These are phyloP conservation scores for Aspergillus fischeri DNA, from an alignment of 2,329 filamentous ascomycete species.

Conservation along the genomic window DNA sequence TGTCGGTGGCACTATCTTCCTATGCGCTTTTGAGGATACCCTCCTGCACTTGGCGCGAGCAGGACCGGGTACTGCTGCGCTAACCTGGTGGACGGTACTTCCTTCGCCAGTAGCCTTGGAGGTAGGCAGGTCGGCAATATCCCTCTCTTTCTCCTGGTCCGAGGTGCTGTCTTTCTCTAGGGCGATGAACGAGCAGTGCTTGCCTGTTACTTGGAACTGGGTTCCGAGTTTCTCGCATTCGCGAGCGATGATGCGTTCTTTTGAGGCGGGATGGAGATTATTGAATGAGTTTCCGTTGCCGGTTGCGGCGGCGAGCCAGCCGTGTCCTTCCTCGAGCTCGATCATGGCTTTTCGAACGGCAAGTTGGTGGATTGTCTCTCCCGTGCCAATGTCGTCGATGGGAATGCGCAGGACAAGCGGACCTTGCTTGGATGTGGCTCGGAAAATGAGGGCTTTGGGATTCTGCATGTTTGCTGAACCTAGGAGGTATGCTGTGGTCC, in stretches of 20 bases:
- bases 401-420: conserved; percentile 63
- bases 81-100: background rate
- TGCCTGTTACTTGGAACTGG: conserved; percentile 62
- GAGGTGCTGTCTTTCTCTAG: conserved; percentile 42
- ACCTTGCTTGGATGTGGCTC: conserved; percentile 53
- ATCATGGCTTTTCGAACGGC: conserved; percentile 64
- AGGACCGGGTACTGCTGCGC: background rate
- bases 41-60: no score
- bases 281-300: conserved; percentile 43
- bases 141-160: background rate
- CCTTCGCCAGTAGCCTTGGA: no score
- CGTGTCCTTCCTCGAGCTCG: conserved; percentile 67
- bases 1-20: no score
- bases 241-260: conserved; percentile 58
- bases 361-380: conserved; percentile 63
- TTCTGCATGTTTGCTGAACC: conserved; percentile 47
- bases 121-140: background rate
- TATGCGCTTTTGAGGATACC: no score
- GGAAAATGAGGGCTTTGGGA: conserved; percentile 56
- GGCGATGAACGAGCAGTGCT: conserved; percentile 71
- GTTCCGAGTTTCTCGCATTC: conserved; percentile 65
- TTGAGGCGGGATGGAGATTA: conserved; percentile 47
- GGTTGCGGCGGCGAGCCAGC: conserved; percentile 58
- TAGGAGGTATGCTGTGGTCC: conserved; percentile 63
- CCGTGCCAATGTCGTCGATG: conserved; percentile 47